These are phyloP conservation scores for Arthroderma uncinatum DNA, from an alignment of 2,329 filamentous ascomycete genomes.

Conservation along the genomic window DNA sequence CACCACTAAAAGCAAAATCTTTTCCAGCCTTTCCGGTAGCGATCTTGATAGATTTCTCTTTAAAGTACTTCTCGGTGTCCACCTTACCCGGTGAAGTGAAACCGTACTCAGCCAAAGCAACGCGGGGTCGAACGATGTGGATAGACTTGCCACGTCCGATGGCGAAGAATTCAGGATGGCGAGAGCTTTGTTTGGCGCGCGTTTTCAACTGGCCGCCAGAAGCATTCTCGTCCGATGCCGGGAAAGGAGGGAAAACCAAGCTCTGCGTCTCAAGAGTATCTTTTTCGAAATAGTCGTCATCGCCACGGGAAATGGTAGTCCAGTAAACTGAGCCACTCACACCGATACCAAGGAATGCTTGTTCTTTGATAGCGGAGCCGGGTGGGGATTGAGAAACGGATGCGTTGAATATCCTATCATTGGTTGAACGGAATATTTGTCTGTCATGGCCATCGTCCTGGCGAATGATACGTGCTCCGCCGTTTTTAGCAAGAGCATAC, in stretches of 20 bases:
- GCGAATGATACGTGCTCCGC: constrained; percentile 82
- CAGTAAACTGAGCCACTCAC: constrained; percentile 97
- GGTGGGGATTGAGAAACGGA: constrained; percentile 61
- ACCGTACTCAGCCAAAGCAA: constrained; percentile 43
- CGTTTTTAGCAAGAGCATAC: constrained; percentile 87
- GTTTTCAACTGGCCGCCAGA: constrained; percentile 92
- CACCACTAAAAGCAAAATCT: constrained; percentile 94
- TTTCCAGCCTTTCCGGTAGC: constrained; percentile 96
- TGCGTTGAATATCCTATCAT: constrained; percentile 92
- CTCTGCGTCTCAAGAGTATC: constrained; percentile 72
- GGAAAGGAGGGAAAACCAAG: constrained; percentile 79
- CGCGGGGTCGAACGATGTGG: constrained; percentile 62
- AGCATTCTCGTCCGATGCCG: constrained; percentile 75
- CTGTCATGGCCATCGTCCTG: constrained; percentile 88
- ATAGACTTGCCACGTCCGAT: constrained; percentile 94
- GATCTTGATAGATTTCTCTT: constrained; percentile 81
- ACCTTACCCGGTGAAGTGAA: constrained; percentile 47
- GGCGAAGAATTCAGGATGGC: constrained; percentile 86
- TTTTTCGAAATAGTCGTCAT: constrained; percentile 69
- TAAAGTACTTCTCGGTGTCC: constrained; percentile 76
- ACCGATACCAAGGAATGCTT: constrained; percentile 82
- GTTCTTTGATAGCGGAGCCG: constrained; percentile 48
- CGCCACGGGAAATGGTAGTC: constrained; percentile 64
- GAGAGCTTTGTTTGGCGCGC: constrained; percentile 76
- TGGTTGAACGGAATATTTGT: constrained; percentile 80